Evolutionary conservation across 768 basidiomycete genomes (phyloP), one percentile per base, ranked within the genome.

Genomic region (Panus rudis): DNA sequence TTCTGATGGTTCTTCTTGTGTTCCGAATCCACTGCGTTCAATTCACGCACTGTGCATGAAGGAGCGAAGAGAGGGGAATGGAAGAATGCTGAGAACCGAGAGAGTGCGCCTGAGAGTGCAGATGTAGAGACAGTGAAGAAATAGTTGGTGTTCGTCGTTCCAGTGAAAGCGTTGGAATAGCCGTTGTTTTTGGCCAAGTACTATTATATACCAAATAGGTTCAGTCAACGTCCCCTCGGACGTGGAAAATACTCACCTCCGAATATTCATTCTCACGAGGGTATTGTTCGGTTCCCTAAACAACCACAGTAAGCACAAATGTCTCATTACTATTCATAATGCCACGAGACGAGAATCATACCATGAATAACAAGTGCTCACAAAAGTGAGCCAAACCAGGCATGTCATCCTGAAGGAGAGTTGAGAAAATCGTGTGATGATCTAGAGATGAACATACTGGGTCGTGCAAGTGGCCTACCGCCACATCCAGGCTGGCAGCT

Each of bases 341-440:
- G n/a, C n/a, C n/a, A n/a, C n/a, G 27, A 26, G 32, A 5, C 21
- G 27, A 24, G 39, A 24, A 61, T n/a, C 80, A 48, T 53, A 92
- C 93, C 82, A 99, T 90, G 65, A 99, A 99, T 48, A 96, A 64
- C 38, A 99, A 60, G 62, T 99, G 94, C 61, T 99, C 94, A 65
- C 92, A 93, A 58, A 93, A 93, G 63, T 94, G 91, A 37, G 92
- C 92, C 33, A 93, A 72, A 10, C 92, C 92, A 8, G 88, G 92
- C 76, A 92, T 85, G 58, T 94, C 91, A 59, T 76, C 80, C 80
- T 88, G 39, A 17, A 8, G n/a, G 28, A 30, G 28, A 30, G 10
- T 30, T n/a, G 28, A 10, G 10, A 30, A n/a, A 10, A 30, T 30
- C n/a, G 28, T 30, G 28, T 30, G 38, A 3, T 12, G 31, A 16